Evolutionary conservation across 2,329 filamentous ascomycete species (phyloP), one percentile per base, ranked within the genome.

Genomic region (Parascedosporium putredinis): DNA sequence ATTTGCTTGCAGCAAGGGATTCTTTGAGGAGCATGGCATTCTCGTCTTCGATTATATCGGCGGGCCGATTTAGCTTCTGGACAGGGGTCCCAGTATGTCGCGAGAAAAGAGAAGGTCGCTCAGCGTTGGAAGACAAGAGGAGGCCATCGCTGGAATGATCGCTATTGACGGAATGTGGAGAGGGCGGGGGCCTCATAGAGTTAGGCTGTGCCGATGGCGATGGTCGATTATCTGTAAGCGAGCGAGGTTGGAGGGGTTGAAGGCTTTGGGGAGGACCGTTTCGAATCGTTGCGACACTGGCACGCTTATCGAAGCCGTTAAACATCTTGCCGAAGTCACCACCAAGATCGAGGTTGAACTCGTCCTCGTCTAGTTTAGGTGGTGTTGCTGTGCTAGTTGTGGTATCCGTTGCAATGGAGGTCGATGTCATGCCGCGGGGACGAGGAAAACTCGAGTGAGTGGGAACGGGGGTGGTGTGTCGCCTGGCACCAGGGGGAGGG

Each of bases 261-360:
- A 72, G 69, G 49, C 63, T 68, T 14, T 24, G 33, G 12, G 40
- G 12, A 2, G 20, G n/a, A 3, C 33, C 29, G n/a, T 50, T 25
- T 7, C 48, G 48, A 23, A 50, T 20, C 25, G 48, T 76, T n/a
- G 64, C 64, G 45, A 70, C 66, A 56, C 75, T 76, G 20, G 71
- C 66, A 52, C 75, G 67, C 61, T 79, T 79, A 54, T 78, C 75
- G 45, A 77, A 76, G n/a, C 65, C 67, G 9, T 67, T 66, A 36
- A 80, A 69, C 72, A 81, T 76, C 50, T 69, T 75, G 52, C 73
- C 70, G 54, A 81, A 77, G 56, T 81, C 77, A 44, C 76, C 72
- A 14, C 78, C 78, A 45, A 81, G 59, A 56, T 80, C 76, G 14
- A 81, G 57, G 36, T 63, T 62, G 50, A 70, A 68, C 31, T 64